Base-by-base conservation (phyloP, 2,329 filamentous ascomycete species). In the Aureobasidium sp. region DNA sequence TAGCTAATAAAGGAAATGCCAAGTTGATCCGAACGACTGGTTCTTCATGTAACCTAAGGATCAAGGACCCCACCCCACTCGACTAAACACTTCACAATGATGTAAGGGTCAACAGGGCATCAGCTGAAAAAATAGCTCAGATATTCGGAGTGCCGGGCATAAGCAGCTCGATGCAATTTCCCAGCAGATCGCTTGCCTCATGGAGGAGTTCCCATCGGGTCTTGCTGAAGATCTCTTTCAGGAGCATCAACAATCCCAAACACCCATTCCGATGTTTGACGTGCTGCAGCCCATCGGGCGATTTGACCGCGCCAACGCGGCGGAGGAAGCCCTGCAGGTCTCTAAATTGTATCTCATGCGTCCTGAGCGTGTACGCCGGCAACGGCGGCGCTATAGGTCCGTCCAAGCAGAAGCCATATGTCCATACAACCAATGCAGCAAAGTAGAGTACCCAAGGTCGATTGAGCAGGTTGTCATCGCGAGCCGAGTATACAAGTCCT, bases 381-480 rank as follows among this genome's bases (percentile, higher is more conserved):
- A 27, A 22, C 24, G 53, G 71, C 1, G 70, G 70, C 6, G 77
- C 72, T 54, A 87, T 80, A 0, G 89, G 80, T 0, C 93, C 93
- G 61, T 97, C 93, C 17, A 95, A 74, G 0, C 91, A 90, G 65
- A 84, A 96, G 2, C 90, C 91, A 63, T 97, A 98, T 56, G 84
- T 89, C 93, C 93, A 98, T 1, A 97, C 87, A 19, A 96, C 88
- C 12, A 98, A 77, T 0, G 85, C 84, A 1, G 93, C 88, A 65
- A 95, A 94, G 70, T 96, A 98, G 48, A 97, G 75, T 10, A 96
- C 90, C 91, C 93, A 98, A 0, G 91, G 88, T 14, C 93, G 79
- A 64, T 97, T 95, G 56, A 97, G 78, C 1, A 96, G 77, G 50
- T 90, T 86, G 62, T 98, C 93, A 62, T 95, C 87, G 17, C 89